phyloP scores from a whole-genome alignment of 2,329 filamentous ascomycete genomes.

The Aspergillus sp. region DNA sequence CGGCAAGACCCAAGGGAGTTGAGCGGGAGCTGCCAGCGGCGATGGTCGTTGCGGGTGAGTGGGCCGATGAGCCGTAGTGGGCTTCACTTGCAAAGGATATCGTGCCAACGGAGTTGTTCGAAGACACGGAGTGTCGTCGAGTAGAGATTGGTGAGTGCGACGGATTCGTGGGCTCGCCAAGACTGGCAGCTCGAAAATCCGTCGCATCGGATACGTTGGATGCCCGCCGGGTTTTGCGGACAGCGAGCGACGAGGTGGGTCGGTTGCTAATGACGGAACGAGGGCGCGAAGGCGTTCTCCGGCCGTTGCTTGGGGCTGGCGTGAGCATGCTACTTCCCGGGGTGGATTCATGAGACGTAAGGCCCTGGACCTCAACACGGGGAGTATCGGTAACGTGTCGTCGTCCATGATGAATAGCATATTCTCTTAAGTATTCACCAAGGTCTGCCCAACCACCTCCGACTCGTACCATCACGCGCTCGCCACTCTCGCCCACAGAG shows the following conservation, averaged over 20 bases:
- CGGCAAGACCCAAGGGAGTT: slow-evolving; percentile 40
- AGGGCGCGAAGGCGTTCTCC: slow-evolving; percentile 32
- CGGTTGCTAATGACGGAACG: slow-evolving; percentile 30
- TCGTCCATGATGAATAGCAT: slow-evolving; percentile 85
- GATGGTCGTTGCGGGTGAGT: slow-evolving; percentile 19
- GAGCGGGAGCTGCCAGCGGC: slow-evolving; percentile 15
- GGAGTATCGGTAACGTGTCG: slow-evolving; percentile 50
- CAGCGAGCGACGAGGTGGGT: slow-evolving; percentile 32
- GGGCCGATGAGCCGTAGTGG: slow-evolving; percentile 15
- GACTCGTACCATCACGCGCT: slow-evolving; percentile 95
- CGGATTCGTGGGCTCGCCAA: slow-evolving; percentile 21
- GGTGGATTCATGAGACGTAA: slow-evolving; percentile 28
- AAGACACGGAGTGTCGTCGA: slow-evolving; percentile 33
- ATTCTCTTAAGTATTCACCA: slow-evolving; percentile 89
- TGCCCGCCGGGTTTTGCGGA: slow-evolving; percentile 32
- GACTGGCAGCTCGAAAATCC: slow-evolving; percentile 19
- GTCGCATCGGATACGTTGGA: slow-evolving; percentile 29
- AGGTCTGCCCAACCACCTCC: slow-evolving; percentile 98
- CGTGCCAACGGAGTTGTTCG: slow-evolving; percentile 28
- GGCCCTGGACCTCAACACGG: slow-evolving; percentile 50
- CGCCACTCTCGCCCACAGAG: slow-evolving; percentile 78
- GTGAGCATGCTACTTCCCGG: slow-evolving; percentile 19
- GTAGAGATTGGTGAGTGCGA: slow-evolving; percentile 24
- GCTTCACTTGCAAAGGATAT: slow-evolving; percentile 21
- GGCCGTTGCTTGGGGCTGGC: slow-evolving; percentile 19